These are phyloP conservation scores for Saccharomyces kudriavzevii DNA, from an alignment of 805 yeast species.

Conservation along the genomic window DNA sequence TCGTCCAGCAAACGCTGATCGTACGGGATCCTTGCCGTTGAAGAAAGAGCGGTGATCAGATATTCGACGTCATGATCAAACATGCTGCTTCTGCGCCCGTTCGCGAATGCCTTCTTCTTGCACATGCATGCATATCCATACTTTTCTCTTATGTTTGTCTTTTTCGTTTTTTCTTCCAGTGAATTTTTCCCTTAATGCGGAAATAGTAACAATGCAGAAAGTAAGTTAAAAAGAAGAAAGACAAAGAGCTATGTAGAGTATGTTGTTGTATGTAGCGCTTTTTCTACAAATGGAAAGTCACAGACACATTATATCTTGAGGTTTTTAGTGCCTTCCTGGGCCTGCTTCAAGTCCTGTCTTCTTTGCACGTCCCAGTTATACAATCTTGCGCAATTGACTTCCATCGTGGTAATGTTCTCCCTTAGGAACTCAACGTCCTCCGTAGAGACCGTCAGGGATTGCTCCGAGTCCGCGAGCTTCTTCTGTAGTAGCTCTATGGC, in stretches of 20 bases:
- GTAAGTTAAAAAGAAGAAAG: not conserved
- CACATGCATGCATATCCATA: not conserved
- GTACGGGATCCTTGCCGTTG: not conserved
- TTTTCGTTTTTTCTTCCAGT: not conserved
- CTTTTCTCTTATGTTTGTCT: not conserved
- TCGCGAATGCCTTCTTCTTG: not conserved
- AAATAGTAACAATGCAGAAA: not conserved
- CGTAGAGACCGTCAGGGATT: constrained; percentile 50
- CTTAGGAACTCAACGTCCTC: constrained; percentile 86
- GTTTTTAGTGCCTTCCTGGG: constrained; percentile 35
- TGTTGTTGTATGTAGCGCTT: not conserved
- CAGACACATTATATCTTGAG: constrained; percentile 15
- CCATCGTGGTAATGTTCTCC: constrained; percentile 94
- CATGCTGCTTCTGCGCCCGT: not conserved
- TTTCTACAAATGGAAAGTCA: not conserved
- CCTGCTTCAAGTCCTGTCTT: constrained; percentile 42
- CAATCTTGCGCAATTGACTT: constrained; percentile 89
- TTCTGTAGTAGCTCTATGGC: constrained; percentile 63
- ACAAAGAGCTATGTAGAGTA: not conserved
- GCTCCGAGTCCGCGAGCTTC: constrained; percentile 55
- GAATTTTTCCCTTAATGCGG: not conserved
- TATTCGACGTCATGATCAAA: not conserved
- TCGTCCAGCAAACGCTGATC: not conserved
- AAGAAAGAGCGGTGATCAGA: not conserved
- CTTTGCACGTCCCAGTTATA: constrained; percentile 84